Evolutionary conservation across 768 basidiomycete species (phyloP), one percentile per base, ranked within the genome.

Genomic region (Exsudoporus frostii): DNA sequence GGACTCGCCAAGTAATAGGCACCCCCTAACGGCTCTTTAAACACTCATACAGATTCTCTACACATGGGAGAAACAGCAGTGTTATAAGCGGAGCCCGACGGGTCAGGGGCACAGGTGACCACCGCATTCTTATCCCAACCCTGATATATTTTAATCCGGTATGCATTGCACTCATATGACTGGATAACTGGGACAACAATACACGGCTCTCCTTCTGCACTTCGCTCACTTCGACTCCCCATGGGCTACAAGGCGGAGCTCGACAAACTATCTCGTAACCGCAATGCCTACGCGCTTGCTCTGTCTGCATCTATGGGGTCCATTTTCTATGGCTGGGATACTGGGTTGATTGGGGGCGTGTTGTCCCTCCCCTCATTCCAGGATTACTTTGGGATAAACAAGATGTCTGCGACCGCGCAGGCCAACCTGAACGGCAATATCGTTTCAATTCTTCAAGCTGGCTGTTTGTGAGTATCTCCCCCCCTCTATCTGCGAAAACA

Each of bases 311-410:
- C 76, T 1, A 70, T 77, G 70, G 79, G 77, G 8, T 76, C 76
- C 36, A 71, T 80, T 19, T 79, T 78, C 66, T 78, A 67, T 45
- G 79, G 77, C 17, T 78, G 77, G 75, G 78, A 81, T 51, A 71
- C 72, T 2, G 76, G 76, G 8, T 58, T 81, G 45, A 81, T 81
- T 32, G 79, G 80, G 11, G 79, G 80, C 34, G 65, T 81, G 11
- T 64, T 80, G 39, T 59, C 78, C 19, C 64, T 81, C 14, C 36
- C 59, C 5, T 78, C 79, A 4, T 81, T 81, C 62, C 70, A 78
- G 55, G 41, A 60, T 17, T 80, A 77, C 59, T 81, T 81, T 61
- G 78, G 77, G 13, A 45, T 80, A 39, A 61, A 79, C 61, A 62
- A 70, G 46, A 58, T 71, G 65, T 69, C 64, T 22, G 55, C 73